These are phyloP conservation scores for Pharus latifolius DNA, from an alignment of 176 grass and related monocot species.

Conservation along the genomic window DNA sequence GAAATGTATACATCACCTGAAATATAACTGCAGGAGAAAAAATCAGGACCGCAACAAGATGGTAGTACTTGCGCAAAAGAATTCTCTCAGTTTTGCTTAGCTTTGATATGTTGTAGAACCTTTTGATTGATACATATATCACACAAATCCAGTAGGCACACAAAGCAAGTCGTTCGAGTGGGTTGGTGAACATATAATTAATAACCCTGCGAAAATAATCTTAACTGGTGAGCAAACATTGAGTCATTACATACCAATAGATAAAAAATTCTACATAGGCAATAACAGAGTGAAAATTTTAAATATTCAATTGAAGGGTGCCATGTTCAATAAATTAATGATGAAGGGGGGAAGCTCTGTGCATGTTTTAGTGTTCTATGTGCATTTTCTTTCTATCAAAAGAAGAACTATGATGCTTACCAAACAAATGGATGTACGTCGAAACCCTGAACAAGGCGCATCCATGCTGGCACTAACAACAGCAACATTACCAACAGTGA, in stretches of 20 bases:
- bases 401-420: constrained; percentile 26
- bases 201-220: constrained; percentile 57
- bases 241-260: neutral
- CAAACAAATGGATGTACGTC: constrained; percentile 65
- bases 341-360: neutral
- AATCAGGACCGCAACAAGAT: constrained; percentile 86
- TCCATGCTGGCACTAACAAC: constrained; percentile 77
- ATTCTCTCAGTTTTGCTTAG: constrained; percentile 78
- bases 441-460: constrained; percentile 49
- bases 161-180: constrained; percentile 50
- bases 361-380: neutral
- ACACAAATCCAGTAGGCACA: constrained; percentile 90
- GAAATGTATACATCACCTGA: constrained; percentile 44
- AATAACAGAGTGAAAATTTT: neutral
- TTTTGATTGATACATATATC: constrained; percentile 61
- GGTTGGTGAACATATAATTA: constrained; percentile 63
- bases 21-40: constrained; percentile 87
- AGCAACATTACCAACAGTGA: constrained; percentile 31
- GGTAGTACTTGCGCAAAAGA: constrained; percentile 90
- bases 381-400: neutral
- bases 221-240: constrained; percentile 4
- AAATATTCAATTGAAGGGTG: neutral
- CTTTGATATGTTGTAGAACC: constrained; percentile 85
- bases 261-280: neutral
- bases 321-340: neutral